These are phyloP conservation scores for Metschnikowia shivogae DNA, from an alignment of 805 yeast genomes.

Conservation along the genomic window DNA sequence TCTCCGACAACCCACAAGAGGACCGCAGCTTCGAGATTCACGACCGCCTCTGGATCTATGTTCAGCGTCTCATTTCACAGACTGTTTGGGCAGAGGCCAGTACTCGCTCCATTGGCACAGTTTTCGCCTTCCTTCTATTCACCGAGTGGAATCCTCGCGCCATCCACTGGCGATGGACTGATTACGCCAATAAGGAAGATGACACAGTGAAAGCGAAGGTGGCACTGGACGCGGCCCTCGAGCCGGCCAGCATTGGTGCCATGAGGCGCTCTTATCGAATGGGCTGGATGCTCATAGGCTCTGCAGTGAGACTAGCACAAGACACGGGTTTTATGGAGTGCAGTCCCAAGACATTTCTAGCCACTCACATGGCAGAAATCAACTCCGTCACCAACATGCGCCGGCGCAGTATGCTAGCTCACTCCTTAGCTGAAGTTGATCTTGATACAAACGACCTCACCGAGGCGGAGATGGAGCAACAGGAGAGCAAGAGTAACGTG, in stretches of 20 bases:
- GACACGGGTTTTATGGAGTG: slow-evolving; percentile 78
- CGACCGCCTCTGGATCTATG: slow-evolving; percentile 77
- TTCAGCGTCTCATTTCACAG: slow-evolving; percentile 75
- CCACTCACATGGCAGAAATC: slow-evolving; percentile 81
- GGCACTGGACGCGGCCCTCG: slow-evolving; percentile 16
- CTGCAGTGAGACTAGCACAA: slow-evolving; percentile 81
- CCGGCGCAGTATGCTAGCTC: slow-evolving; percentile 71
- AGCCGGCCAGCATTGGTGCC: slow-evolving; percentile 72
- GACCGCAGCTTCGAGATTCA: slow-evolving; percentile 61
- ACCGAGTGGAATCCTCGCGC: slow-evolving; percentile 97
- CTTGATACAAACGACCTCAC: slow-evolving; percentile 42
- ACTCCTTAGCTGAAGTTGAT: slow-evolving; percentile 65
- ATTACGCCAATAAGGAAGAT: slow-evolving; percentile 67
- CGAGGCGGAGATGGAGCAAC: slow-evolving; percentile 31
- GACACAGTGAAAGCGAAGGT: slow-evolving; percentile 23
- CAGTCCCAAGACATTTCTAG: slow-evolving; percentile 69
- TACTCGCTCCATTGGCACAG: slow-evolving; percentile 81
- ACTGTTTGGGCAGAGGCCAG: slow-evolving; percentile 94
- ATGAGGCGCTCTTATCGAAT: slow-evolving; percentile 82
- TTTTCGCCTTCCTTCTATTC: slow-evolving; percentile 74
- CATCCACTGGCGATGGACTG: slow-evolving; percentile 83
- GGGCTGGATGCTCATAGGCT: slow-evolving; percentile 93
- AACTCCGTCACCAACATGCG: slow-evolving; percentile 79
- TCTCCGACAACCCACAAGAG: slow-evolving; percentile 21
- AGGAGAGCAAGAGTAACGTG: slow-evolving; percentile 21